Percentiles rank a stretch among this genome's conserved stretches.
Conservation (phyloP, 768 basidiomycete species). For the Boletus vinaceobasis region DNA sequence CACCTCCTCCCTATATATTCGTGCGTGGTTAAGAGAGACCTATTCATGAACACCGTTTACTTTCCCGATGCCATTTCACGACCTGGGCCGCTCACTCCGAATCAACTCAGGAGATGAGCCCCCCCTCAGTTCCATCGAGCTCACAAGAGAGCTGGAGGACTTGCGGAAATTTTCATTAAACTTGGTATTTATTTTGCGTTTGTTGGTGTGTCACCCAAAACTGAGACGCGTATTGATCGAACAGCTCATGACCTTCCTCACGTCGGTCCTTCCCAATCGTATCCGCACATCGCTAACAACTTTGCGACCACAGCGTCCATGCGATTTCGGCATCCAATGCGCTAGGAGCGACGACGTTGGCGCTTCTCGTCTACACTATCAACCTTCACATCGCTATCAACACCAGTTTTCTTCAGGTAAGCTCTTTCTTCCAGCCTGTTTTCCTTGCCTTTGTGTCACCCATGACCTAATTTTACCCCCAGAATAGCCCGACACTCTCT, state of each 20-base stretch:
- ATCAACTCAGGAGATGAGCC: neutral
- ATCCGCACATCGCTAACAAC: neutral
- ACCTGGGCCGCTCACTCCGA: neutral
- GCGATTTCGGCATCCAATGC: slow-evolving; percentile 16
- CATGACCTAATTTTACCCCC: neutral
- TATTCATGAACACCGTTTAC: neutral
- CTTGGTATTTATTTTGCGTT: slow-evolving; percentile 11
- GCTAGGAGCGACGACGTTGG: slow-evolving; percentile 20
- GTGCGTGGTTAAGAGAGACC: neutral
- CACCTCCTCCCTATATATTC: slow-evolving; percentile 9
- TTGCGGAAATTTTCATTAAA: slow-evolving; percentile 20
- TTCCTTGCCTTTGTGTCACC: neutral
- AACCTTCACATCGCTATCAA: slow-evolving; percentile 24
- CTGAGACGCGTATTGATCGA: neutral
- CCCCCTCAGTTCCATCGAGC: slow-evolving; percentile 7
- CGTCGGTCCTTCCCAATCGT: slow-evolving; percentile 13
- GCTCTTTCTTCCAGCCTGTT: neutral
- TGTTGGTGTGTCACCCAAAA: neutral
- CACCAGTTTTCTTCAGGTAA: slow-evolving; percentile 18
- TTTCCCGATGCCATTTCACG: slow-evolving; percentile 8
- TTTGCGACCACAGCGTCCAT: slow-evolving; percentile 17
- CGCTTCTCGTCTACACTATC: slow-evolving; percentile 29
- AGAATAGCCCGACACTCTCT: slow-evolving; percentile 18
- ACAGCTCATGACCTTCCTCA: slow-evolving; percentile 28
- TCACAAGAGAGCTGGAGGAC: slow-evolving; percentile 20